Evolutionary conservation across 2,329 filamentous ascomycete genomes (phyloP), one percentile per base, ranked within the genome.

Genomic region (Fusarium armeniacum): DNA sequence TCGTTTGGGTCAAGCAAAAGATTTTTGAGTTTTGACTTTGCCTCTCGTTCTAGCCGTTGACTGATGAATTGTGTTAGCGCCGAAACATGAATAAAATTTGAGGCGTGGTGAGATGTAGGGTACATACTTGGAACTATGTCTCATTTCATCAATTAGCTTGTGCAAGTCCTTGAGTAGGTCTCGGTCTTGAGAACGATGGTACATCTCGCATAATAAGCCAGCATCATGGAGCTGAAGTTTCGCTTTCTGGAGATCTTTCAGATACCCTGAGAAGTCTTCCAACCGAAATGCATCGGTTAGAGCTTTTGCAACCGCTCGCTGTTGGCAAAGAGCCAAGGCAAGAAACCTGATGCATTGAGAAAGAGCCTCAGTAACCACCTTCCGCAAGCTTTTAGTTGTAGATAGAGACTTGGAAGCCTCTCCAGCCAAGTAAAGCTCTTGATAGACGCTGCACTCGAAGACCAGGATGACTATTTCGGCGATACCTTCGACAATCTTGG

Each of bases 371-470:
- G 41, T 11, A 4, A 58, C 41, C 0, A 1, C 12, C 3, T 16
- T 6, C 0, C 22, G 36, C 6, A 0, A 59, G 4, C 13, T 6
- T 33, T 1, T 8, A 1, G 9, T 5, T 2, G 12, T 15, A 5
- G 26, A 5, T 26, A 24, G 3, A 9, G 18, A 1, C 1, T 13
- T 1, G 5, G 8, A 3, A n/a, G 8, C 18, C 18, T 13, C 15
- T 2, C 18, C 13, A 1, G 3, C 2, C 0, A 57, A 7, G 8
- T 46, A 30, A 3, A 59, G 11, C 11, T 44, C 41, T 3, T 41
- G 33, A 8, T 59, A 59, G 8, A 59, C 15, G 2, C 33, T 33
- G 26, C 51, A 59, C 4, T 59, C 51, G 4, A 57, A 59, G 11
- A 56, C 20, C 2, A 57, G 52, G 9, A 46, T 9, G 1, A 51